A percentile compares a stretch with the other conserved stretches of the same genome.
Evolutionary conservation across 192 early-diverging fungal species (phyloP).

Genomic region (Mortierella alpina): DNA sequence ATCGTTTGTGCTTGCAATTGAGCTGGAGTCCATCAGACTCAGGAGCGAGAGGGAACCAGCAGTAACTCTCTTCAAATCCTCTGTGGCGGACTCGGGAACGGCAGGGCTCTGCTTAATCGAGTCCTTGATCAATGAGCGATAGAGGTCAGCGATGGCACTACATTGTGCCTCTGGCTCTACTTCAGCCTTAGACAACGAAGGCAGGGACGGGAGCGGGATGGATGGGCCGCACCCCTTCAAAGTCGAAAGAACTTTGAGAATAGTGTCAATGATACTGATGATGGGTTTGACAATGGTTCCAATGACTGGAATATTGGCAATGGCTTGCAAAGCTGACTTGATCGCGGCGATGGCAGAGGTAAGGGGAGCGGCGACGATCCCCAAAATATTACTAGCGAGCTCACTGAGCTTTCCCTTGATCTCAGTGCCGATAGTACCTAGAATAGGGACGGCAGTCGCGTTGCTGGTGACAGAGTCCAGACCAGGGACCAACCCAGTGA

Average conservation of each 20-base stretch:
- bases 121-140: constrained; percentile 1
- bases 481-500: too few species aligned
- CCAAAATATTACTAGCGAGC: neutral
- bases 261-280: neutral
- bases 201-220: too few species aligned
- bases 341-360: neutral
- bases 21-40: constrained; percentile 13
- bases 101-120: constrained; percentile 3
- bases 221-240: neutral
- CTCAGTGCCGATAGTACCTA: neutral
- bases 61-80: constrained; percentile 6
- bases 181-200: neutral
- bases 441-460: too few species aligned
- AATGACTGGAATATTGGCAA: neutral
- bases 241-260: neutral
- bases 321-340: neutral
- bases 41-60: constrained; percentile 7
- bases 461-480: too few species aligned
- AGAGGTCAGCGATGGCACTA: constrained; percentile 8
- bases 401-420: neutral
- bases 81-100: neutral
- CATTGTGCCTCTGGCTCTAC: neutral
- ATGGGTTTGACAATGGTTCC: neutral
- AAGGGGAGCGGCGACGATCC: neutral
- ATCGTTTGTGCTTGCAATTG: constrained; percentile 11